Evolutionary conservation across 2,329 filamentous ascomycete species (phyloP).

Genomic region (Plectosphaerella cucumerina): DNA sequence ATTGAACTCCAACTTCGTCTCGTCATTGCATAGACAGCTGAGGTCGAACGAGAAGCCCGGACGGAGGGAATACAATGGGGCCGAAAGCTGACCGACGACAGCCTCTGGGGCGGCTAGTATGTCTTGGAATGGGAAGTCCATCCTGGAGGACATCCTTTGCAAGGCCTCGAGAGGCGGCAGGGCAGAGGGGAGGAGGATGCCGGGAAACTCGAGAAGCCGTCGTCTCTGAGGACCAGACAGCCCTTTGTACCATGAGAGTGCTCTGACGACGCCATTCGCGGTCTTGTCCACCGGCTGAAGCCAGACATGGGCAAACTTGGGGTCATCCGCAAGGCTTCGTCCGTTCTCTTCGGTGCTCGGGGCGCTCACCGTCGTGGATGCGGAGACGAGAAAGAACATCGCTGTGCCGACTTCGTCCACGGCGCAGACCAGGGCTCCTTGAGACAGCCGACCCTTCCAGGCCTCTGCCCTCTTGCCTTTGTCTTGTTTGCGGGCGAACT

Average conservation of each 20-base stretch:
- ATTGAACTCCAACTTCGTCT: constrained; percentile 15
- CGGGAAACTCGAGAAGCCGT: constrained; percentile 57
- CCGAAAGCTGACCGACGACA: constrained; percentile 15
- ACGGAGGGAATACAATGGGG: constrained; percentile 46
- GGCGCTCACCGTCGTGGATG: constrained; percentile 16
- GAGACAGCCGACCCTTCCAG: constrained; percentile 46
- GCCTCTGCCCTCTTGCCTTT: constrained; percentile 34
- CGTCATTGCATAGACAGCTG: constrained; percentile 20
- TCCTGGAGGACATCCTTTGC: constrained; percentile 42
- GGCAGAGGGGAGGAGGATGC: constrained; percentile 54
- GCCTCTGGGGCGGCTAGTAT: constrained; percentile 32
- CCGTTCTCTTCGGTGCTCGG: constrained; percentile 10
- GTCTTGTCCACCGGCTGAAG: constrained; percentile 22
- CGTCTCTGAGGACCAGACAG: constrained; percentile 9
- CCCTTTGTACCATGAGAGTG: constrained; percentile 24
- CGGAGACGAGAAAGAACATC: constrained; percentile 36
- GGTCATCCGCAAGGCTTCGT: constrained; percentile 25
- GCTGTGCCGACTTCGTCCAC: constrained; percentile 31
- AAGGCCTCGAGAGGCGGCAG: constrained; percentile 51
- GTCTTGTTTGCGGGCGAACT: constrained; percentile 14
- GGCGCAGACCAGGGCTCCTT: constrained; percentile 46
- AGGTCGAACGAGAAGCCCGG: constrained; percentile 47
- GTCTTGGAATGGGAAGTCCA: constrained; percentile 44
- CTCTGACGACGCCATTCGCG: constrained; percentile 14
- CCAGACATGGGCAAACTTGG: constrained; percentile 21